Evolutionary conservation across 2,329 filamentous ascomycete species (phyloP).

Genomic region (Pseudocercospora pini-densiflorae): DNA sequence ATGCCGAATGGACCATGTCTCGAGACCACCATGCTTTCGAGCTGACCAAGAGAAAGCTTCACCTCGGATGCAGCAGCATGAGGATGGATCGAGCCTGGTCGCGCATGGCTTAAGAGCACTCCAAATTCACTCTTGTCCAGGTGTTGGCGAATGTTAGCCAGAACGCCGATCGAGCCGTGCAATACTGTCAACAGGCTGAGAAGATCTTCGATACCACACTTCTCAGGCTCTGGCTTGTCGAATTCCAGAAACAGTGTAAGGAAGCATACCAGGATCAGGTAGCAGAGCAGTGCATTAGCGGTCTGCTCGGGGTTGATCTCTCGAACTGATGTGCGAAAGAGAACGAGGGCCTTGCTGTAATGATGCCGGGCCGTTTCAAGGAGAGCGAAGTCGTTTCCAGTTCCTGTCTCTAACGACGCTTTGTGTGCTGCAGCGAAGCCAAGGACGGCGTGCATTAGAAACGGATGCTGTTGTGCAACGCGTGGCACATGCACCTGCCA

Average conservation of each 20-base stretch:
- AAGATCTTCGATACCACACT: constrained; percentile 11
- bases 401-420: neutral
- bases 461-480: constrained; percentile 31
- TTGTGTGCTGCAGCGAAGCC: constrained; percentile 33
- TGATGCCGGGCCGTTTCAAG: constrained; percentile 27
- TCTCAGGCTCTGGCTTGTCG: constrained; percentile 3
- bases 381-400: constrained; percentile 12
- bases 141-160: constrained; percentile 8
- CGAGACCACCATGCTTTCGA: constrained; percentile 27
- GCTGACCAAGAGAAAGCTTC: constrained; percentile 21
- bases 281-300: constrained; percentile 21
- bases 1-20: constrained; percentile 17
- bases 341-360: constrained; percentile 28
- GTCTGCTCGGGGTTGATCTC: constrained; percentile 11
- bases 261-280: constrained; percentile 18
- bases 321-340: constrained; percentile 10
- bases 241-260: constrained; percentile 17
- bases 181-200: constrained; percentile 13
- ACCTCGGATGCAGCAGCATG: constrained; percentile 13
- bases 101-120: constrained; percentile 11
- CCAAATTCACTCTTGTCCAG: constrained; percentile 11
- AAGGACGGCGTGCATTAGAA: constrained; percentile 36
- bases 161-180: constrained; percentile 16
- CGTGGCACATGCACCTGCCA: constrained; percentile 32
- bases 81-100: neutral